Evolutionary conservation across 495 filamentous ascomycete species (phyloP).

Genomic region (Penicillium nucicola): DNA sequence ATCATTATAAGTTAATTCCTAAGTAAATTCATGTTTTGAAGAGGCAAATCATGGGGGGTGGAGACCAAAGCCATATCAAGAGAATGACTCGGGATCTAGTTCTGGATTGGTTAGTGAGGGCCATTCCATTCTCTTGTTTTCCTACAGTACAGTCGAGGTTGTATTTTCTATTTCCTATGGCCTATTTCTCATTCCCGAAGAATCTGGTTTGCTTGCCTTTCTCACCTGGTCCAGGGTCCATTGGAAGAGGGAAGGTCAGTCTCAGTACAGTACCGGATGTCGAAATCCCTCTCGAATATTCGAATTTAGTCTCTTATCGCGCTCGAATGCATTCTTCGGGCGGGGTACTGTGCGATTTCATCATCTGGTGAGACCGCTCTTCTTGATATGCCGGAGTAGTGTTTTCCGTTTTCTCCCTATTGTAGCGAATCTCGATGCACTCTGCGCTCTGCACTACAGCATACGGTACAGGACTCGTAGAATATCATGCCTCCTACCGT

Average conservation of each 20-base stretch:
- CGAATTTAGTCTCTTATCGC: not conserved
- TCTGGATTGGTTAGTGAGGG: too few species aligned
- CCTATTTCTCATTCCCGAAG: not conserved
- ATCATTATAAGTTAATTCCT: too few species aligned
- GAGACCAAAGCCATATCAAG: not conserved
- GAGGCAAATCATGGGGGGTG: not conserved
- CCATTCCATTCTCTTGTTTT: too few species aligned
- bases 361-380: not conserved
- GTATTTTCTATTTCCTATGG: not conserved
- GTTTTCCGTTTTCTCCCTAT: not conserved
- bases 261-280: constrained; percentile 3
- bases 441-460: not conserved
- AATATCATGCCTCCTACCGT: not conserved
- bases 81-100: too few species aligned
- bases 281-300: too few species aligned
- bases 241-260: too few species aligned
- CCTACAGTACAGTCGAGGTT: too few species aligned
- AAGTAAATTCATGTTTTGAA: not conserved
- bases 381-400: not conserved
- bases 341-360: not conserved
- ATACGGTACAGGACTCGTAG: not conserved
- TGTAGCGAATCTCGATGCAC: not conserved
- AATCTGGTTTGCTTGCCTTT: too few species aligned
- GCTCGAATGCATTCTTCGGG: not conserved
- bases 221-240: not conserved